Conservation (phyloP, 2,329 filamentous ascomycete genomes). For the Colletotrichum gigasporum region DNA sequence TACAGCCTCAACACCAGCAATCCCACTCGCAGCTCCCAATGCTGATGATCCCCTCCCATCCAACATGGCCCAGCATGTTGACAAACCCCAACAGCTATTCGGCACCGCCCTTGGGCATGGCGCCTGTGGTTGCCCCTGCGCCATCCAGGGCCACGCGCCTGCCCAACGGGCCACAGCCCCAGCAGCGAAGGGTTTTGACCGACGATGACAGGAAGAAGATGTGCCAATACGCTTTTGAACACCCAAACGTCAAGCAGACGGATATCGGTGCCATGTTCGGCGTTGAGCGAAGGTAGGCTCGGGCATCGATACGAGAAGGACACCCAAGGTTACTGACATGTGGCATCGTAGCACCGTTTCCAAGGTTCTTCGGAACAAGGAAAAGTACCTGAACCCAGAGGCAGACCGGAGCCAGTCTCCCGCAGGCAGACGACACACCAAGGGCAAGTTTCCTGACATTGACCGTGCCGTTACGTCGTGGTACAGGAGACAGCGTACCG, state of each 20-base stretch:
- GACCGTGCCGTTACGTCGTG: conserved; percentile 91
- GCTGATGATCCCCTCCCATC: conserved; percentile 74
- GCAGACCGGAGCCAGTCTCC: conserved; percentile 83
- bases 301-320: neutral
- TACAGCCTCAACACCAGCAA: conserved; percentile 45
- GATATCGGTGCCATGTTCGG: conserved; percentile 97
- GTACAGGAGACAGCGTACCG: conserved; percentile 82
- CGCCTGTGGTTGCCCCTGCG: conserved; percentile 61
- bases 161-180: conserved; percentile 60
- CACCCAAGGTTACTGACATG: conserved; percentile 38
- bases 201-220: conserved; percentile 90
- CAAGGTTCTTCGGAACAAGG: conserved; percentile 93
- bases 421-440: conserved; percentile 73
- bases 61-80: conserved; percentile 83
- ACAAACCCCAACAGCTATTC: conserved; percentile 75
- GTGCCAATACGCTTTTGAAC: conserved; percentile 92
- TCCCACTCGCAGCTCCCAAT: conserved; percentile 68
- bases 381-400: conserved; percentile 83
- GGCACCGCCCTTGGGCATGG: conserved; percentile 66
- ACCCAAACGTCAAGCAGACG: conserved; percentile 91
- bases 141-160: conserved; percentile 59
- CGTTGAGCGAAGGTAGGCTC: conserved; percentile 90
- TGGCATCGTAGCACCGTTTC: conserved; percentile 83
- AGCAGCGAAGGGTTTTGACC: conserved; percentile 86
- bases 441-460: conserved; percentile 89